Evolutionary conservation across 2,329 filamentous ascomycete genomes (phyloP), one percentile per base, ranked within the genome.

Genomic region (Colletotrichum orchidophilum): DNA sequence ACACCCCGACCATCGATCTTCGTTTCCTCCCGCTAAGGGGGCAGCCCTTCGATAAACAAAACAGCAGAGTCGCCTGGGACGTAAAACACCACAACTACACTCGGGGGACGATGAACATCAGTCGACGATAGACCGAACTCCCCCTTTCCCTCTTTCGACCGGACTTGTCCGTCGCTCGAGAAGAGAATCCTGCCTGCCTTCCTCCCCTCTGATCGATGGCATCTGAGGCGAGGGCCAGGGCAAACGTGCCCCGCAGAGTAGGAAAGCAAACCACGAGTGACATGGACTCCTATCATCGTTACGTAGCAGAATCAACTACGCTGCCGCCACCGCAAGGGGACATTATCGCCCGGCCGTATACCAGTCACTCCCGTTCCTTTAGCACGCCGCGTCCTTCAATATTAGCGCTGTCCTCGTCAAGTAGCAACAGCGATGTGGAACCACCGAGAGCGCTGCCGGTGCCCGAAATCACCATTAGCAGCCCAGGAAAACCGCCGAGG

Each of bases 271-370:
- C 58, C 46, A 52, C 62, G 58, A 62, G 62, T 33, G 73, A 71
- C 12, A 64, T 72, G 63, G 73, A 73, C 31, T 65, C 71, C 26
- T 73, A 74, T 26, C 73, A 74, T 59, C 73, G 68, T 46, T 74
- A 66, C 55, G 72, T 74, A 21, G 63, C 63, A 26, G 60, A 74
- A 31, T 58, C 64, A n/a, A 73, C 13, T 24, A 70, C 50, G 58
- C 26, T 49, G n/a, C 33, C 53, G 42, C 66, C 53, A 24, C 42
- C 5, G 13, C 27, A 50, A 46, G 29, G 39, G 26, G 53, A 55
- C 35, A 3, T 13, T 12, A n/a, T 60, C 3, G 61, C 70, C 33
- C 63, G 71, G 35, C 69, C 71, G 8, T 73, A 73, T 31, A 62
- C 66, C 39, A 39, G 68, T n/a, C 68, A 72, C 62, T 72, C 70